phyloP scores from a whole-genome alignment of 768 basidiomycete genomes.

The Auriscalpium microsporum region DNA sequence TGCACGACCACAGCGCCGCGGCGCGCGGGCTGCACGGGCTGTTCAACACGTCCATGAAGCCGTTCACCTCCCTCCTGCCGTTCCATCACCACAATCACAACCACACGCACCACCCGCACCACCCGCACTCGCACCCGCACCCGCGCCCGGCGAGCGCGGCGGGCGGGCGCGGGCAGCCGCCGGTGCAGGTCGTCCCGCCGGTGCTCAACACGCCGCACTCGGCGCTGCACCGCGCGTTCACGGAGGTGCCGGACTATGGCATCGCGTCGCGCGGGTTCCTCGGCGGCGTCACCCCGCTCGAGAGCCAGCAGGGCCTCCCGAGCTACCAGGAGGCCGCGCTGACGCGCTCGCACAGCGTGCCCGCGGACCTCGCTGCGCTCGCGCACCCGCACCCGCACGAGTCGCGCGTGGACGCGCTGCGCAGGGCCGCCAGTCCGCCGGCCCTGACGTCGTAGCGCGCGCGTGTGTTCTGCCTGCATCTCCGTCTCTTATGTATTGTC shows the following conservation, averaged over 20 bases:
- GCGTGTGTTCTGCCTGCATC: too few species aligned
- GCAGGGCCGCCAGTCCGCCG: too few species aligned
- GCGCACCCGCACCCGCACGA: too few species aligned
- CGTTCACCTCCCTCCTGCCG: slow-evolving; percentile 36
- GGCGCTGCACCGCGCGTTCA: slow-evolving; percentile 55
- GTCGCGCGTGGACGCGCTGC: too few species aligned
- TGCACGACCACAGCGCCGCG: slow-evolving; percentile 41
- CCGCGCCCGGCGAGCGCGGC: slow-evolving; percentile 4
- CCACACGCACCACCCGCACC: slow-evolving; percentile 32
- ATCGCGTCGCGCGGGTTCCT: slow-evolving; percentile 82
- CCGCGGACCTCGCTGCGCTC: slow-evolving; percentile 7
- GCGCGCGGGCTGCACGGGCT: slow-evolving; percentile 44
- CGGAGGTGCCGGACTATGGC: slow-evolving; percentile 79
- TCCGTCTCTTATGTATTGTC: too few species aligned
- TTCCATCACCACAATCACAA: slow-evolving; percentile 17
- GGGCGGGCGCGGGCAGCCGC: slow-evolving; percentile 5
- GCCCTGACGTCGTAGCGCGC: too few species aligned
- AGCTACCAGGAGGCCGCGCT: slow-evolving; percentile 69
- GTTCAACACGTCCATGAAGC: slow-evolving; percentile 56
- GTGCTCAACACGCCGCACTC: slow-evolving; percentile 12
- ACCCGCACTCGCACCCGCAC: slow-evolving; percentile 13
- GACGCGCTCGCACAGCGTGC: slow-evolving; percentile 15
- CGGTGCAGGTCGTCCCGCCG: slow-evolving; percentile 4
- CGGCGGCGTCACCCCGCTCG: slow-evolving; percentile 80
- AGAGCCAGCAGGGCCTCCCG: slow-evolving; percentile 69